A percentile compares a stretch with the other conserved stretches of the same genome.
Conservation (phyloP, 2,329 filamentous ascomycete genomes). For the Ambrosiella cleistominuta region DNA sequence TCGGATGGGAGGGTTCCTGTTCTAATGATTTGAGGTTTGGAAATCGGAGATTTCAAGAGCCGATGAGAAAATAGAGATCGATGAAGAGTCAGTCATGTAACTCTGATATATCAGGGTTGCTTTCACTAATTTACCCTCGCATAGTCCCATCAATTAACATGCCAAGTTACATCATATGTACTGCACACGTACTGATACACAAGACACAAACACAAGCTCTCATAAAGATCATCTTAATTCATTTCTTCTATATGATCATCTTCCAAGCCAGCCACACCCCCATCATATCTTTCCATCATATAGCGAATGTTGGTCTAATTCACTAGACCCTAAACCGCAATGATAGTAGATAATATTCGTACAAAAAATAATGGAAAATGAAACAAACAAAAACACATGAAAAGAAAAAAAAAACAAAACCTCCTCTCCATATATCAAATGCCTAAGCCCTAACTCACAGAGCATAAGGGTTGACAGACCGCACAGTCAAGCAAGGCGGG, state of each 20-base stretch:
- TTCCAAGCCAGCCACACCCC: no score
- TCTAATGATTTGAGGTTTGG: no score
- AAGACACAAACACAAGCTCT: no score
- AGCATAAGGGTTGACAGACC: conserved; percentile 65
- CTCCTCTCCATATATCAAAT: neutral
- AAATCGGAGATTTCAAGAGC: no score
- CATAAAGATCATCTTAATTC: no score
- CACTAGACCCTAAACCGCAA: neutral
- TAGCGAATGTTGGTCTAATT: neutral
- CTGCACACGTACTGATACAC: no score
- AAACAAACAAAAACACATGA: neutral
- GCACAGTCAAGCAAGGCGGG: conserved; percentile 85
- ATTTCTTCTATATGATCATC: no score
- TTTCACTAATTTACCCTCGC: neutral
- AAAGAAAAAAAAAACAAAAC: neutral
- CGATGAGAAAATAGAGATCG: no score
- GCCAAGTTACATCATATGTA: neutral
- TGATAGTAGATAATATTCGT: conserved; percentile 9
- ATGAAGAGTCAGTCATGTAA: no score
- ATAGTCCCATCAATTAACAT: neutral
- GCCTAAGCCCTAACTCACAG: conserved; percentile 22
- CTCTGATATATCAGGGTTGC: neutral
- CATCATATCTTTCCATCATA: no score
- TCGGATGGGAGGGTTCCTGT: no score
- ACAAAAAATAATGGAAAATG: neutral